Evolutionary conservation across 805 yeast species (phyloP), one percentile per base, ranked within the genome.

Genomic region (Kockiozyma suomiensis): DNA sequence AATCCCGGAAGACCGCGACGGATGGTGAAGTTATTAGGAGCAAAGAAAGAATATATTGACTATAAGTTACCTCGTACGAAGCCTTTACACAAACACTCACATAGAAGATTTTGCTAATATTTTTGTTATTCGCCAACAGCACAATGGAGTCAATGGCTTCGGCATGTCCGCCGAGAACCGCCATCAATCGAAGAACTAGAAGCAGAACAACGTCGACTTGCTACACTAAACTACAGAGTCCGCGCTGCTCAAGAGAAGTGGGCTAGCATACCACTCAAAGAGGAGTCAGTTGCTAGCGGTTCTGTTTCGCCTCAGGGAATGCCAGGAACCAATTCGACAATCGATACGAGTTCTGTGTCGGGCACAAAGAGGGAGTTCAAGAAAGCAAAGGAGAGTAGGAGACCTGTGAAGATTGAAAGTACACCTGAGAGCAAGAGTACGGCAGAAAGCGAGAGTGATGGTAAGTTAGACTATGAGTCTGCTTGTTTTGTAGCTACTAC

Each of bases 111-210:
- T n/a, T n/a, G n/a, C n/a, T n/a, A n/a, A n/a, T n/a, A n/a, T n/a
- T n/a, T n/a, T n/a, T n/a, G n/a, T n/a, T n/a, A n/a, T n/a, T n/a
- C n/a, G n/a, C n/a, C n/a, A n/a, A 40, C 62, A 68, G 71, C 90
- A 15, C 90, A 84, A 68, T 89, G 96, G 96, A 76, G 82, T 40
- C 92, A 86, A 70, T 89, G 96, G 96, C 78, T 90, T 21, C 73
- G 93, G 54, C 77, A 82, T 66, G 84, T 88, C 1, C 77, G 94
- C 51, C 73, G 76, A 0, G 69, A 73, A 1, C 79, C 85, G 5
- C 96, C 96, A 0, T 77, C 85, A 0, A 67, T 89, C 21, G 76
- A 79, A 40, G 96, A 89, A 62, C 78, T 89, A 41, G 65, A 79
- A 1, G 75, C 74, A 1, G 96, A 89, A 66, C 77, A 82, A 66